Evolutionary conservation across 1,284 basidiomycete genomes (phyloP).

Genomic region (Entoloma clypeatum): DNA sequence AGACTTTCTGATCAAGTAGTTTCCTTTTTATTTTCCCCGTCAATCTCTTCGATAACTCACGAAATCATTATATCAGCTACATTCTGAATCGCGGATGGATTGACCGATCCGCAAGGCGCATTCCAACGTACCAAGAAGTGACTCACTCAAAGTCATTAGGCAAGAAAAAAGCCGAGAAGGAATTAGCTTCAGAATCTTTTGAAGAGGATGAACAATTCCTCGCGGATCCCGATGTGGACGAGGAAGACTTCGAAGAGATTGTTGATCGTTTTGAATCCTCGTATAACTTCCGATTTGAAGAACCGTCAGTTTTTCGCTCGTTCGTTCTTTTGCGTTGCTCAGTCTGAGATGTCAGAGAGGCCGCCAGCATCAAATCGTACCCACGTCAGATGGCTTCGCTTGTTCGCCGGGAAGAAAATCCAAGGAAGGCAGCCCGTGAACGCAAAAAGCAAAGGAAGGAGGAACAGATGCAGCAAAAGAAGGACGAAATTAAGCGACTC

Average conservation of each 20-base stretch:
- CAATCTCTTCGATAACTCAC: not conserved
- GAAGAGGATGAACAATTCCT: constrained; percentile 26
- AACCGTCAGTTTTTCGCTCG: constrained; percentile 59
- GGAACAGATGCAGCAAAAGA: constrained; percentile 68
- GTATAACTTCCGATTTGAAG: constrained; percentile 96
- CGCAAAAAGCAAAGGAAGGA: constrained; percentile 76
- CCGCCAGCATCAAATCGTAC: constrained; percentile 71
- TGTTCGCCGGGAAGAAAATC: constrained; percentile 76
- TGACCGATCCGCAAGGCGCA: constrained; percentile 64
- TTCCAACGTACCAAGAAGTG: constrained; percentile 84
- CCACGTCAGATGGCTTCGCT: constrained; percentile 70
- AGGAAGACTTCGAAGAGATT: constrained; percentile 67
- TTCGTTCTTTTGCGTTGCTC: constrained; percentile 2
- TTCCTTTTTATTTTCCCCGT: constrained; percentile 1
- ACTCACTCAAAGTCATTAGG: constrained; percentile 40
- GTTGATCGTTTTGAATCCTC: constrained; percentile 85
- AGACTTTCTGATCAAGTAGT: constrained; percentile 87
- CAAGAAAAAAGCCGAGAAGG: constrained; percentile 33
- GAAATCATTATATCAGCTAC: constrained; percentile 56
- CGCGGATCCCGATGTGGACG: constrained; percentile 24
- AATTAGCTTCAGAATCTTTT: constrained; percentile 22
- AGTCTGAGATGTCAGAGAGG: constrained; percentile 46
- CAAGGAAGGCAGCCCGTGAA: constrained; percentile 78
- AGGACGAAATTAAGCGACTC: constrained; percentile 76
- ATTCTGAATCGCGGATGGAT: constrained; percentile 96